A percentile compares a stretch with the other conserved stretches of the same genome.
Evolutionary conservation across 2,329 filamentous ascomycete species (phyloP).

Genomic region (Xylariaceae sp.): DNA sequence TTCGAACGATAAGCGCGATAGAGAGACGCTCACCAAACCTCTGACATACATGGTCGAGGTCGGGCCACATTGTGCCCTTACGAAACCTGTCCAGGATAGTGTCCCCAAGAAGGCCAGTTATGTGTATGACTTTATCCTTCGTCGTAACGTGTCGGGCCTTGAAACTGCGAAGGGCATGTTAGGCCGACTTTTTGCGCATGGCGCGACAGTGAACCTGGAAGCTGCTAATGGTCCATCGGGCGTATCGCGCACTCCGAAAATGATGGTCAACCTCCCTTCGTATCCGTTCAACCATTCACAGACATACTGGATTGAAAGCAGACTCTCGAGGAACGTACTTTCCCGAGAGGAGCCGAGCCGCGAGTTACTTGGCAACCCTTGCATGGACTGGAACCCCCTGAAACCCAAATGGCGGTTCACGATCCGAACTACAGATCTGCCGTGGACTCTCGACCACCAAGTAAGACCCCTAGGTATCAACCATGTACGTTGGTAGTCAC

Average conservation of each 20-base stretch:
- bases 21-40: background rate
- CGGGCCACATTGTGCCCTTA: conserved; percentile 5
- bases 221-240: background rate
- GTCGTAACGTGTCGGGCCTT: background rate
- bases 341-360: background rate
- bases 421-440: conserved; percentile 1
- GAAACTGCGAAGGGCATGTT: background rate
- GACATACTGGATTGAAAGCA: conserved; percentile 3
- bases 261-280: conserved; percentile 1
- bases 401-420: conserved; percentile 9
- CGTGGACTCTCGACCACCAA: conserved; percentile 7
- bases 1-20: background rate
- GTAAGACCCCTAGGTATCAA: background rate
- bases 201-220: background rate
- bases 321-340: conserved; percentile 1
- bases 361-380: conserved; percentile 5
- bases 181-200: background rate
- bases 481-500: too few relatives aligned
- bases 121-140: background rate
- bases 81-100: conserved; percentile 3
- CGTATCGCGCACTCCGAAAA: background rate
- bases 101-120: background rate
- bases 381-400: conserved; percentile 10
- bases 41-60: conserved; percentile 4
- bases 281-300: conserved; percentile 9